phyloP scores from a whole-genome alignment of 805 yeast genomes.

The Candida orba region DNA sequence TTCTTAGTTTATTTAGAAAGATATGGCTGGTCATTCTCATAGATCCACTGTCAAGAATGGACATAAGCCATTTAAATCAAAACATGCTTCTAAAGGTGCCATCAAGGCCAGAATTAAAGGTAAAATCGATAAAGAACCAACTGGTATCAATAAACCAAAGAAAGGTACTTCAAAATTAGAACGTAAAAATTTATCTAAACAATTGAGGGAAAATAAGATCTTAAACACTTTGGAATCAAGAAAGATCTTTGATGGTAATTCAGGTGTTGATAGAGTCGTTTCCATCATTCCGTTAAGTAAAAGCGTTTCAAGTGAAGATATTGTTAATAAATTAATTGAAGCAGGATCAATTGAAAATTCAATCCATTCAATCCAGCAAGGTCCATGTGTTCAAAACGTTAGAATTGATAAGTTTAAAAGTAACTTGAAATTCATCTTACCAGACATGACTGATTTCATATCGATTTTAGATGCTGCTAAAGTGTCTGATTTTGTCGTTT shows the following conservation, averaged over 20 bases:
- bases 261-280: conserved; percentile 78
- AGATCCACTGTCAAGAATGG: conserved; percentile 76
- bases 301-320: conserved; percentile 54
- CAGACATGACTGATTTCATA: conserved; percentile 58
- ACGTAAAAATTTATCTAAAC: conserved; percentile 73
- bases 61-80: conserved; percentile 87
- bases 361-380: conserved; percentile 26
- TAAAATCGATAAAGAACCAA: conserved; percentile 66
- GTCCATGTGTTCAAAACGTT: conserved; percentile 46
- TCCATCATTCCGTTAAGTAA: conserved; percentile 73
- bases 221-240: conserved; percentile 49
- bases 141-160: conserved; percentile 24
- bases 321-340: conserved; percentile 45
- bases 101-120: conserved; percentile 78
- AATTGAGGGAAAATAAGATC: conserved; percentile 68
- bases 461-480: conserved; percentile 80
- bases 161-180: conserved; percentile 42
- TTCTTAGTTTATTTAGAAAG: background rate
- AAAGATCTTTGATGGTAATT: conserved; percentile 69
- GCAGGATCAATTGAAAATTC: conserved; percentile 25
- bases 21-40: conserved; percentile 78
- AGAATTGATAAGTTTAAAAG: conserved; percentile 64
- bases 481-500: conserved; percentile 81
- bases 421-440: conserved; percentile 63
- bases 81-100: conserved; percentile 85